Evolutionary conservation across 116 monocot species (phyloP).

Genomic region (Phalaenopsis hybrid): DNA sequence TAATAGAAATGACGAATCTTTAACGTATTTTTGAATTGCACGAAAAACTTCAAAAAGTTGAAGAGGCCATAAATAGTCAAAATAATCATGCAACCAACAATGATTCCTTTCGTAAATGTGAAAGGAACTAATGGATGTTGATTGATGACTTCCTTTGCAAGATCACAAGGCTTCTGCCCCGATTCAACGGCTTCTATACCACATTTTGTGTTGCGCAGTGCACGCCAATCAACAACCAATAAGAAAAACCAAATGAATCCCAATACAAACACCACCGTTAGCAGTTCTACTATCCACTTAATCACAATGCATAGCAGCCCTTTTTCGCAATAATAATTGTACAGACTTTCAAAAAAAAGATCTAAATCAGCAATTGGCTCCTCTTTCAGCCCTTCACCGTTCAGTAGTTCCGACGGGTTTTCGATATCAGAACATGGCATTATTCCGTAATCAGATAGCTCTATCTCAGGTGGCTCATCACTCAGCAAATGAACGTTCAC

Average conservation of each 20-base stretch:
- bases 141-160: conserved; percentile 72
- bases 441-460: conserved; percentile 69
- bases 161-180: conserved; percentile 78
- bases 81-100: conserved; percentile 74
- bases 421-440: conserved; percentile 54
- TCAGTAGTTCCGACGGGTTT: conserved; percentile 76
- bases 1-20: conserved; percentile 68
- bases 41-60: conserved; percentile 86
- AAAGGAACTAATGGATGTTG: conserved; percentile 76
- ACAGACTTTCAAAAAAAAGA: conserved; percentile 79
- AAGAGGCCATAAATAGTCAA: conserved; percentile 66
- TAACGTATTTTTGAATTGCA: conserved; percentile 71
- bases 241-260: conserved; percentile 81
- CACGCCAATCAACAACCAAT: conserved; percentile 80
- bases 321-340: conserved; percentile 80
- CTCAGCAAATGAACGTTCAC: conserved; percentile 49
- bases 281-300: conserved; percentile 84
- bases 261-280: conserved; percentile 60
- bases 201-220: conserved; percentile 70
- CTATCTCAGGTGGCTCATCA: conserved; percentile 53
- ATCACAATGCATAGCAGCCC: conserved; percentile 77
- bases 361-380: conserved; percentile 82
- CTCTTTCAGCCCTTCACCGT: conserved; percentile 51
- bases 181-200: conserved; percentile 87
- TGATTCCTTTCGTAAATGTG: conserved; percentile 65